Conservation (phyloP, 2,329 filamentous ascomycete species). For the Aspergillus transmontanensis region DNA sequence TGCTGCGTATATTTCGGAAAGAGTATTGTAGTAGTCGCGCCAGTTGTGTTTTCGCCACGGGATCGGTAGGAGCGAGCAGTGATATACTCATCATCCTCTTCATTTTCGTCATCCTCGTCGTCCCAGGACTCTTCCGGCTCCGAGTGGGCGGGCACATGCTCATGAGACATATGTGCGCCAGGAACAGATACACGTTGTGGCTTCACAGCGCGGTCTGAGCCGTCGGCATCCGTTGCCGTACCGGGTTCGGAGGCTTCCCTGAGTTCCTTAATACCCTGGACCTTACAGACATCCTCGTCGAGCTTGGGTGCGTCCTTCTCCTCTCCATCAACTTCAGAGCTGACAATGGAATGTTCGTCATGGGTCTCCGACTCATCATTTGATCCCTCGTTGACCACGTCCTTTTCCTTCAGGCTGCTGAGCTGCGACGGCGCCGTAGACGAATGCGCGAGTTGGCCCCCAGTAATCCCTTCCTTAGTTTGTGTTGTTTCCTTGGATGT, state of each 20-base stretch:
- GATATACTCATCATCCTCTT: conserved; percentile 69
- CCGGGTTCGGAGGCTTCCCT: conserved; percentile 10
- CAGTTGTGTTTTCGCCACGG: conserved; percentile 71
- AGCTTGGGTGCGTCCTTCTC: conserved; percentile 28
- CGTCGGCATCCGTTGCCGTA: conserved; percentile 7
- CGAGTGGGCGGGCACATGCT: conserved; percentile 34
- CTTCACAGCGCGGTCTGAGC: conserved; percentile 13
- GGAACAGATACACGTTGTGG: conserved; percentile 24
- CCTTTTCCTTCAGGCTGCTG: conserved; percentile 15
- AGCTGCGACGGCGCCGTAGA: conserved; percentile 18
- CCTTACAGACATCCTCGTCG: conserved; percentile 30
- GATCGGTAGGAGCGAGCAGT: conserved; percentile 79
- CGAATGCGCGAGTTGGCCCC: conserved; percentile 9
- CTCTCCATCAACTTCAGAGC: conserved; percentile 32
- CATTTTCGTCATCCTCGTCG: conserved; percentile 75
- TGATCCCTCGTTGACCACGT: conserved; percentile 11
- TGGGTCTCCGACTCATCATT: conserved; percentile 16
- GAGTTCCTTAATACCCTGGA: conserved; percentile 21
- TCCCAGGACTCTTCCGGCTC: conserved; percentile 76
- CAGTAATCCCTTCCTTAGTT: conserved; percentile 26
- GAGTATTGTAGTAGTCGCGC: conserved; percentile 65
- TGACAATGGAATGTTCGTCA: conserved; percentile 23
- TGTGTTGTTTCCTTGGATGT: conserved; percentile 34
- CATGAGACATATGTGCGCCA: conserved; percentile 20
- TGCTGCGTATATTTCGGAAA: conserved; percentile 72